Conservation (phyloP, 225 moss, liverwort and hornwort species). For the Marchantia polymorpha region DNA sequence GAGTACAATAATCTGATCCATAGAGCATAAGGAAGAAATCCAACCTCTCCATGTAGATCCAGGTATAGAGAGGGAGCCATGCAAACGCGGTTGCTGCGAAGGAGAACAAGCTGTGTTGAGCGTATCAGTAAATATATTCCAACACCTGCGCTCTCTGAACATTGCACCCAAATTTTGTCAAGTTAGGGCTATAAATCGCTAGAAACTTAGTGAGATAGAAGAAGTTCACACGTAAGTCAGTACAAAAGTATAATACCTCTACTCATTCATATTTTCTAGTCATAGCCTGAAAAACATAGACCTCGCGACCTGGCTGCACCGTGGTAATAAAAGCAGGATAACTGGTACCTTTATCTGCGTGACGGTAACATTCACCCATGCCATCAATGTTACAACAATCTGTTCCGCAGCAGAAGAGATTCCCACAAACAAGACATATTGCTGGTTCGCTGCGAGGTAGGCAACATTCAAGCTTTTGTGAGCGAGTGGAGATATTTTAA, state of each 20-base stretch:
- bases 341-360: slow-evolving; percentile 68
- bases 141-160: slow-evolving; percentile 73
- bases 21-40: slow-evolving; percentile 16
- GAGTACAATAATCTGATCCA: no score
- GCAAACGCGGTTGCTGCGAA: slow-evolving; percentile 76
- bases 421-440: slow-evolving; percentile 74
- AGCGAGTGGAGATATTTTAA: background rate
- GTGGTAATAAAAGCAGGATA: background rate
- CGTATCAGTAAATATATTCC: slow-evolving; percentile 74
- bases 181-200: no score
- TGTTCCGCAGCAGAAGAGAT: slow-evolving; percentile 63
- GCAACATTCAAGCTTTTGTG: background rate
- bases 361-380: slow-evolving; percentile 65
- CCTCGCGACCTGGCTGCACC: no score
- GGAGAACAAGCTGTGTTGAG: slow-evolving; percentile 77
- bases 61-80: slow-evolving; percentile 88
- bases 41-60: slow-evolving; percentile 99
- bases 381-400: slow-evolving; percentile 50
- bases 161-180: background rate
- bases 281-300: no score
- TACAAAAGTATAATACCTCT: background rate
- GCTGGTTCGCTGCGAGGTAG: slow-evolving; percentile 67
- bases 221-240: background rate
- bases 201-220: background rate
- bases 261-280: no score